phyloP scores from a whole-genome alignment of 2,329 filamentous ascomycete species.

The Neofusicoccum umdonicola region DNA sequence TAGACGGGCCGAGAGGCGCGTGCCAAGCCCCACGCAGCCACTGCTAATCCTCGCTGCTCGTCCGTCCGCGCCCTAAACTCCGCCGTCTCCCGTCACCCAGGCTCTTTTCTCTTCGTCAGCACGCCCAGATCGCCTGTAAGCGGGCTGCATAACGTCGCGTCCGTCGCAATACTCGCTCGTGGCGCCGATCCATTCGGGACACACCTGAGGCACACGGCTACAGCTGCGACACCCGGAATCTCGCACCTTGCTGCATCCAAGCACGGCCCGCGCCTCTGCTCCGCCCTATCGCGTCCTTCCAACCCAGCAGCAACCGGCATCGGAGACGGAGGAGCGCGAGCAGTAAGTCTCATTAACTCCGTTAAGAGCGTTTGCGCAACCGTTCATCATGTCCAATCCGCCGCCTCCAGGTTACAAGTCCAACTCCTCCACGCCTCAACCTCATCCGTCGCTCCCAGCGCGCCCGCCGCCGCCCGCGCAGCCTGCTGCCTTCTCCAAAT shows the following conservation, averaged over 20 bases:
- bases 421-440: constrained; percentile 33
- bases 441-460: constrained; percentile 67
- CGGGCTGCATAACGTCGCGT: constrained; percentile 4
- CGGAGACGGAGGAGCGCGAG: constrained; percentile 17
- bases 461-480: constrained; percentile 65
- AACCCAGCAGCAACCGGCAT: constrained; percentile 17
- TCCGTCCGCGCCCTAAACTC: constrained; percentile 10
- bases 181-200: constrained; percentile 1
- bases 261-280: constrained; percentile 16
- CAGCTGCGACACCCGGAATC: constrained; percentile 4
- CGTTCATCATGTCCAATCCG: constrained; percentile 74
- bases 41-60: not conserved
- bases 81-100: constrained; percentile 9
- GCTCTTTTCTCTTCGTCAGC: constrained; percentile 10
- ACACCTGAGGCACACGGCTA: constrained; percentile 2
- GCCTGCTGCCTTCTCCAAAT: constrained; percentile 39
- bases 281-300: constrained; percentile 11
- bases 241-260: not conserved
- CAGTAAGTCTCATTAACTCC: constrained; percentile 19
- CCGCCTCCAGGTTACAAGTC: constrained; percentile 67
- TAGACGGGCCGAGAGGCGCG: constrained; percentile 8
- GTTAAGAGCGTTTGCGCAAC: constrained; percentile 14
- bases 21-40: constrained; percentile 11
- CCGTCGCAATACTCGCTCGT: constrained; percentile 3
- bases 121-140: constrained; percentile 5